Conservation (phyloP, 169 alveolate species). For the Plasmodium gonderi region DNA sequence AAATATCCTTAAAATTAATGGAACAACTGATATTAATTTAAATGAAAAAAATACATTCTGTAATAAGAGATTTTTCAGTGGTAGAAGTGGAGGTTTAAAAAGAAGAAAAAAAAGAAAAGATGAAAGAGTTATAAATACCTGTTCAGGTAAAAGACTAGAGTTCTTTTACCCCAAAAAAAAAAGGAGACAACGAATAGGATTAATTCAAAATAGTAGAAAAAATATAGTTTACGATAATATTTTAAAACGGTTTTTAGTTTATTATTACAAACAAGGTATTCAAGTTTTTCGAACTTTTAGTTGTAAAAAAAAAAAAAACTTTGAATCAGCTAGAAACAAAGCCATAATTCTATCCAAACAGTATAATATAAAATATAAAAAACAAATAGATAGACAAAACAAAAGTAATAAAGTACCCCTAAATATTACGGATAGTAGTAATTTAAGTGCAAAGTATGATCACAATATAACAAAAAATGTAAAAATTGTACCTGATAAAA, state of each 20-base stretch:
- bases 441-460: conserved; percentile 51
- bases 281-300: conserved; percentile 84
- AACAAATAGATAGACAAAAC: conserved; percentile 24
- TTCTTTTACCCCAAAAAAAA: conserved; percentile 82
- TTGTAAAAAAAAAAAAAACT: conserved; percentile 65
- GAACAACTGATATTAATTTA: not conserved
- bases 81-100: conserved; percentile 83
- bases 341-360: conserved; percentile 82
- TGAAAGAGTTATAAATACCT: conserved; percentile 76
- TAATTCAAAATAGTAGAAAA: conserved; percentile 83
- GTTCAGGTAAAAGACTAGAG: conserved; percentile 81
- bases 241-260: conserved; percentile 77
- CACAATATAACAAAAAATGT: conserved; percentile 73
- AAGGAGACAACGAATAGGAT: conserved; percentile 78
- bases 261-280: conserved; percentile 83
- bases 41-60: not conserved
- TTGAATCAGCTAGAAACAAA: conserved; percentile 79
- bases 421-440: conserved; percentile 17
- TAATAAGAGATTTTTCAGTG: conserved; percentile 76
- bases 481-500: conserved; percentile 82
- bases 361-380: conserved; percentile 70
- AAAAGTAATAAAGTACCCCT: not conserved
- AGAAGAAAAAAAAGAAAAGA: conserved; percentile 80
- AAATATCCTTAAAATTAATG: not conserved
- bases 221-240: conserved; percentile 82